phyloP scores from a whole-genome alignment of 306 rosid genomes.

The Lotus japonicus region DNA sequence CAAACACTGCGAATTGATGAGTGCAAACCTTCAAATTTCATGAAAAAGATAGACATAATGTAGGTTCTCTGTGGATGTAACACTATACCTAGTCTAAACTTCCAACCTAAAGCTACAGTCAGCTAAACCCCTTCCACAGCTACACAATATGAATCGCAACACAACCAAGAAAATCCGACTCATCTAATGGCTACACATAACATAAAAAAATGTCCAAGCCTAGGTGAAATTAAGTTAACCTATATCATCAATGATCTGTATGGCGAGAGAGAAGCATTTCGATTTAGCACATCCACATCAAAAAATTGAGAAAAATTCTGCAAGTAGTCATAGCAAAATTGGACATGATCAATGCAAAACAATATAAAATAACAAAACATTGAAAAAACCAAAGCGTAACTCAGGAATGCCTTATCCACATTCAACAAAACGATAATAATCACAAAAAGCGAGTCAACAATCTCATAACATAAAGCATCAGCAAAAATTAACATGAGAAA shows the following conservation, averaged over 20 bases:
- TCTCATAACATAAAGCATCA: slow-evolving; percentile 5
- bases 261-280: background rate
- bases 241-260: background rate
- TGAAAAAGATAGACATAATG: background rate
- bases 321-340: background rate
- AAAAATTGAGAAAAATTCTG: background rate
- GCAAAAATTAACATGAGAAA: slow-evolving; percentile 1
- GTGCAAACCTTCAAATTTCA: background rate
- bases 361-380: background rate
- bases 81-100: background rate
- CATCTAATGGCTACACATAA: background rate
- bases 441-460: slow-evolving; percentile 22
- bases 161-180: background rate
- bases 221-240: background rate
- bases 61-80: background rate
- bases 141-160: background rate
- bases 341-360: background rate
- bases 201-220: background rate
- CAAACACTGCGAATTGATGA: background rate
- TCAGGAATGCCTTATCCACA: slow-evolving; percentile 30
- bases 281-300: background rate
- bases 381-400: background rate
- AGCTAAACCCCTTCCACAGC: background rate
- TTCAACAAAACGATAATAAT: slow-evolving; percentile 10
- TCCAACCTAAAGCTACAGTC: background rate